Percentiles rank a stretch among this genome's conserved stretches.
Conservation (phyloP, 805 yeast genomes). For the Saccharomycopsis fermentans region DNA sequence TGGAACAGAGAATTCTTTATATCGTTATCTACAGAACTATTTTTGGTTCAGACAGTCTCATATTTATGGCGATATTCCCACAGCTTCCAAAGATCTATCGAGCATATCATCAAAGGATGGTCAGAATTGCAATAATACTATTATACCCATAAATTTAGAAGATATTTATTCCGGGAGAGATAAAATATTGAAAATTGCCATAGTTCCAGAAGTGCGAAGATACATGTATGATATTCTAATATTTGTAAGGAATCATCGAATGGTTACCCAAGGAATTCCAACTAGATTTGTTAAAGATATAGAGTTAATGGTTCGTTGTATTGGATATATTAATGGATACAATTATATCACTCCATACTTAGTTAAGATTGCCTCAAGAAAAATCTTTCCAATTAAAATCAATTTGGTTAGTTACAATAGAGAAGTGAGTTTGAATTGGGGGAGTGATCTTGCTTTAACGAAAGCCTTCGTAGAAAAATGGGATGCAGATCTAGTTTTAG, state of each 20-base stretch:
- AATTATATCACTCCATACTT: slow-evolving; percentile 43
- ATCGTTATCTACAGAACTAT: slow-evolving; percentile 20
- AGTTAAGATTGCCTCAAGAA: slow-evolving; percentile 40
- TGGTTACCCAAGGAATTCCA: slow-evolving; percentile 43
- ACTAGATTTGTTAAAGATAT: slow-evolving; percentile 37
- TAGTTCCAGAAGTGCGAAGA: slow-evolving; percentile 40
- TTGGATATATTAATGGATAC: slow-evolving; percentile 33
- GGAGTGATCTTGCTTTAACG: slow-evolving; percentile 39
- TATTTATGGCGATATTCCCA: slow-evolving; percentile 4
- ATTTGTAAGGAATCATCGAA: slow-evolving; percentile 43
- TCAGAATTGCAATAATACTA: background rate
- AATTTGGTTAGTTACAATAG: slow-evolving; percentile 30
- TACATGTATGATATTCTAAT: slow-evolving; percentile 50
- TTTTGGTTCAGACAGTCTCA: slow-evolving; percentile 29
- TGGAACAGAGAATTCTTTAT: slow-evolving; percentile 19
- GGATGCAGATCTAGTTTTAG: slow-evolving; percentile 40
- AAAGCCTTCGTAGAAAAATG: slow-evolving; percentile 34
- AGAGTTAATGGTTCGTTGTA: slow-evolving; percentile 28
- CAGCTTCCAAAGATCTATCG: background rate
- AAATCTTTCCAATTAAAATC: slow-evolving; percentile 39
- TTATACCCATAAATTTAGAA: background rate
- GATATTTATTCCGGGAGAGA: slow-evolving; percentile 7
- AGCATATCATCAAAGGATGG: background rate
- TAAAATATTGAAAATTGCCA: slow-evolving; percentile 22
- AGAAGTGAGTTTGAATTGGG: slow-evolving; percentile 47